phyloP scores from a whole-genome alignment of 805 yeast genomes.

The Yamadazyma nakazawae region DNA sequence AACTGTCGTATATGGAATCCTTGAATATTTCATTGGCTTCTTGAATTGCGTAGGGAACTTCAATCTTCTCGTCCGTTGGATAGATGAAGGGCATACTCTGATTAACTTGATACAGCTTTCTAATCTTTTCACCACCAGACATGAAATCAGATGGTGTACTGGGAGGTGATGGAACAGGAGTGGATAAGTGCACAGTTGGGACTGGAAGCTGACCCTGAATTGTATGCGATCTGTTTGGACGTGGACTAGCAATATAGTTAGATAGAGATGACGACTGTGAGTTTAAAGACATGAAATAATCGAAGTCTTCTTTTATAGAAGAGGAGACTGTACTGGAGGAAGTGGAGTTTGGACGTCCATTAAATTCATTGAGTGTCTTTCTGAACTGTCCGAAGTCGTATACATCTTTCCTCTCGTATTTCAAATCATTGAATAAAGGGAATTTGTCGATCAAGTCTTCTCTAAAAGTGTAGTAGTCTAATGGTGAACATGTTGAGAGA shows the following conservation, averaged over 20 bases:
- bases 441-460: constrained; percentile 72
- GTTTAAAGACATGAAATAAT: constrained; percentile 37
- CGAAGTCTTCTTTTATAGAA: constrained; percentile 23
- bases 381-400: constrained; percentile 17
- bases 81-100: constrained; percentile 64
- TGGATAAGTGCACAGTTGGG: constrained; percentile 68
- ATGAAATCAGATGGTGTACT: constrained; percentile 40
- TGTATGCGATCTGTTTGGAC: constrained; percentile 47
- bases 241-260: constrained; percentile 56
- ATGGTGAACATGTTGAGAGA: constrained; percentile 60
- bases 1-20: constrained; percentile 59
- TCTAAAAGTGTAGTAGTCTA: constrained; percentile 79
- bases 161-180: constrained; percentile 87
- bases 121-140: constrained; percentile 47
- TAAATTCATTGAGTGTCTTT: constrained; percentile 28
- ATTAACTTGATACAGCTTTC: constrained; percentile 61
- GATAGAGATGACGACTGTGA: constrained; percentile 52
- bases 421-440: constrained; percentile 67
- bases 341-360: constrained; percentile 1
- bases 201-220: constrained; percentile 46
- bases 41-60: constrained; percentile 67
- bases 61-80: constrained; percentile 43
- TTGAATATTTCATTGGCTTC: constrained; percentile 75
- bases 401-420: not conserved
- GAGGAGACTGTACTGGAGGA: constrained; percentile 16